Evolutionary conservation across 2,329 filamentous ascomycete genomes (phyloP).

Genomic region (Gliomastix tumulicola): DNA sequence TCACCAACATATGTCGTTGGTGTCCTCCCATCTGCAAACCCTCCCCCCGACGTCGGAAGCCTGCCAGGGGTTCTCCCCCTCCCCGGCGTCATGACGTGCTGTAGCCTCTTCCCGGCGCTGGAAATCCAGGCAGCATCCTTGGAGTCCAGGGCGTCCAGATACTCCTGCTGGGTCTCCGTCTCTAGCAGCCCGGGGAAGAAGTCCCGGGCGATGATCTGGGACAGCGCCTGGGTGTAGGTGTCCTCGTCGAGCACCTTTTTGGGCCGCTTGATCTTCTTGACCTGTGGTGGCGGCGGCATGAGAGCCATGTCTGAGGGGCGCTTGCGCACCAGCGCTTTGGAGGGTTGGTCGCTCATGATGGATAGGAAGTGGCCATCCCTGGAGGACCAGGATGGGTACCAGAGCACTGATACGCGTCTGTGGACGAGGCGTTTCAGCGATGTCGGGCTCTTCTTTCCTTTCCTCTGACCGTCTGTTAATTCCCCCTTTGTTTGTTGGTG

Average conservation of each 20-base stretch:
- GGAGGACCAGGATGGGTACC: too few relatives aligned
- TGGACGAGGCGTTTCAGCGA: too few relatives aligned
- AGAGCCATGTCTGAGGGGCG: conserved; percentile 54
- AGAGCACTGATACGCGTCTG: too few relatives aligned
- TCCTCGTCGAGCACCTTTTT: conserved; percentile 88
- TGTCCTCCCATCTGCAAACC: conserved; percentile 37
- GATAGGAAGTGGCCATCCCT: too few relatives aligned
- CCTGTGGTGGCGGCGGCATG: conserved; percentile 80
- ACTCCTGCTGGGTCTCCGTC: conserved; percentile 82
- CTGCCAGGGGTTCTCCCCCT: conserved; percentile 24
- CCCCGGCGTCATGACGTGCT: conserved; percentile 76
- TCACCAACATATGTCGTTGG: conserved; percentile 63
- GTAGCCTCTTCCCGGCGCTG: conserved; percentile 65
- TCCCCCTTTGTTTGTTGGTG: too few relatives aligned
- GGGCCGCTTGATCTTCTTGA: conserved; percentile 88
- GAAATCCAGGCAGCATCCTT: conserved; percentile 81
- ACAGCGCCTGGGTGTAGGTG: conserved; percentile 81
- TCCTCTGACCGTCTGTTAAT: too few relatives aligned
- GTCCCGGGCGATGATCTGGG: conserved; percentile 91
- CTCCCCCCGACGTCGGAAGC: conserved; percentile 12
- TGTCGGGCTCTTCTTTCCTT: too few relatives aligned
- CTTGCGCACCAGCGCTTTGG: conserved; percentile 64
- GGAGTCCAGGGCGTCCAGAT: conserved; percentile 84
- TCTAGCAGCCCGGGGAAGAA: conserved; percentile 92
- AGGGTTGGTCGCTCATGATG: too few relatives aligned